phyloP scores from a whole-genome alignment of 1,139 yeast species.

The Eremothecium gossypii region DNA sequence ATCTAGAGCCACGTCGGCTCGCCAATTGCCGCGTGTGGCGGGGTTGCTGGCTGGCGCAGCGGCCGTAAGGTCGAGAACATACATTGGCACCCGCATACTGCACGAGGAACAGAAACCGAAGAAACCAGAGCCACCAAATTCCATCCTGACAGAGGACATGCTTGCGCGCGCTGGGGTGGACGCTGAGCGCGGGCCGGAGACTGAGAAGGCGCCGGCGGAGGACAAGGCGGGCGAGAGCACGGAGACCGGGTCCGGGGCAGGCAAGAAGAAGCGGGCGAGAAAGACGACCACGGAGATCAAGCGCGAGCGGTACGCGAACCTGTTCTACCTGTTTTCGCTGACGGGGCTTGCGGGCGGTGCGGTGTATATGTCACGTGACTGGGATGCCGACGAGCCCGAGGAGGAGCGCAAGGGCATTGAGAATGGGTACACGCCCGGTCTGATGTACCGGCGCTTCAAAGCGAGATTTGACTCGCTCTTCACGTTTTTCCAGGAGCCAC shows the following conservation, averaged over 20 bases:
- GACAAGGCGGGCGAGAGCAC: conserved; percentile 17
- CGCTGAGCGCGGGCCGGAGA: conserved; percentile 28
- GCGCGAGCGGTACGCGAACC: conserved; percentile 58
- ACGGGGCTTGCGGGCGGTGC: conserved; percentile 58
- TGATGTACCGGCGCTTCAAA: conserved; percentile 56
- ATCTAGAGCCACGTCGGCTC: no score
- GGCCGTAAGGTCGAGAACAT: no score
- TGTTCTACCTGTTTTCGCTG: conserved; percentile 57
- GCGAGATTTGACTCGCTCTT: conserved; percentile 69
- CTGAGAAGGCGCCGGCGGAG: conserved; percentile 19
- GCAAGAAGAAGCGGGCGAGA: conserved; percentile 35
- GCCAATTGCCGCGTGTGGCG: no score
- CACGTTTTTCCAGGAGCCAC: conserved; percentile 87
- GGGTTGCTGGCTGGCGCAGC: no score
- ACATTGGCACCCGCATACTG: no score
- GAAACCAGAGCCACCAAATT: conserved; percentile 33
- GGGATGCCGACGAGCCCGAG: conserved; percentile 74
- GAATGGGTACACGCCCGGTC: conserved; percentile 61
- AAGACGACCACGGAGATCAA: conserved; percentile 61
- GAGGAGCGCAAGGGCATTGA: conserved; percentile 42
- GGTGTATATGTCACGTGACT: conserved; percentile 66
- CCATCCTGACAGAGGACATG: conserved; percentile 72
- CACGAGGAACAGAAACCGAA: no score
- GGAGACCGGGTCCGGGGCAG: conserved; percentile 8
- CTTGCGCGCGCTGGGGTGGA: conserved; percentile 80